Evolutionary conservation across 257 asterid species (phyloP), one percentile per base, ranked within the genome.

Genomic region (Solanum okadae): DNA sequence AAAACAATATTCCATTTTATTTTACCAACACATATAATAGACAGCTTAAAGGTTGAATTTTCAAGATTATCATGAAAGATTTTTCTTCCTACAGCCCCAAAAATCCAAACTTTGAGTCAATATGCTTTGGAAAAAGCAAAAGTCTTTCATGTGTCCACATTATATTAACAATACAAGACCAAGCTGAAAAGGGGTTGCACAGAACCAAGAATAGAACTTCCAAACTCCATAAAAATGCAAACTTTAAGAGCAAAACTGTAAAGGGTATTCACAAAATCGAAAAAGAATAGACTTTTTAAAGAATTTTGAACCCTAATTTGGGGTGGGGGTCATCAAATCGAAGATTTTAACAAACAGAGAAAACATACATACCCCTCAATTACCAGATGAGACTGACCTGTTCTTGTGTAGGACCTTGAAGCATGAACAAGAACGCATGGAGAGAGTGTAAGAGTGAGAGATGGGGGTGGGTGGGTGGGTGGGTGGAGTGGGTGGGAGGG

Each of bases 351-450:
- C 61, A 70, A 85, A 15, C 10, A 67, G 31, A 37, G 20, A 16
- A 84, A 38, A 27, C 82, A 68, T 86, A 86, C 81, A 86, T 86
- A 86, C 81, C 82, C 81, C 27, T 86, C 18, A 86, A 68, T 85
- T 85, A 38, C 44, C 35, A 44, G 82, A 85, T 11, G 79, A 38
- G 22, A 29, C 61, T 42, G 79, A 40, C 37, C 52, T 25, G 37
- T n/a, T 44, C 38, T 79, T 79, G 83, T 37, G 3, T n/a, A 78
- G 46, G 37, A 15, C 35, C 84, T n/a, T 78, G 70, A 49, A 82
- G 31, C 42, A 68, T 68, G 76, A 76, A 34, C 68, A 78, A 78
- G 85, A 78, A 73, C 2, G 83, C n/a, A 56, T 68, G 49, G 40
- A 67, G 46, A 44, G 79, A 52, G 86, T 3, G 63, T 37, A n/a